Conservation (phyloP, 1,139 yeast species). For the Kodamaea sp. region DNA sequence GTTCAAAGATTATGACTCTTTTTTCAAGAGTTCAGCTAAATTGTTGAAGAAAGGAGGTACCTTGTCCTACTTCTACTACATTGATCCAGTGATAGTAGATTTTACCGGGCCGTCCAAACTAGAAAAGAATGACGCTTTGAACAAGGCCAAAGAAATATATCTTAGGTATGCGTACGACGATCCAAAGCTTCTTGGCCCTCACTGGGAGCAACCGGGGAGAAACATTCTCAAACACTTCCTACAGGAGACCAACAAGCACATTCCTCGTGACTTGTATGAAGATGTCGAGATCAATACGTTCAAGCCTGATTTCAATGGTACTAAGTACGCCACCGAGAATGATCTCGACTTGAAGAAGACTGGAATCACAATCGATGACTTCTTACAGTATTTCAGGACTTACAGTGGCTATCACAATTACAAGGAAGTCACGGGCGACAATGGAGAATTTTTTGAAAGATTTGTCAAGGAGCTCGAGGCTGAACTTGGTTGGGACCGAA, state of each 20-base stretch:
- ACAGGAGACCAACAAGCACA: slow-evolving; percentile 29
- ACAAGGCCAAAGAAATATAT: slow-evolving; percentile 29
- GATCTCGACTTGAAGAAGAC: slow-evolving; percentile 29
- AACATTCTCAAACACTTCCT: slow-evolving; percentile 30
- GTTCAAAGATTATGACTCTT: slow-evolving; percentile 39
- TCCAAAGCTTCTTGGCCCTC: slow-evolving; percentile 38
- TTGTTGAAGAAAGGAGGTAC: slow-evolving; percentile 39
- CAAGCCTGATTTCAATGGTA: slow-evolving; percentile 20
- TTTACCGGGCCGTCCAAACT: slow-evolving; percentile 23
- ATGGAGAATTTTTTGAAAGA: slow-evolving; percentile 21
- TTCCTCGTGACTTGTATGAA: slow-evolving; percentile 31
- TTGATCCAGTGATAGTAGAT: slow-evolving; percentile 40
- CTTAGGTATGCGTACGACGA: slow-evolving; percentile 38
- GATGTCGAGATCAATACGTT: slow-evolving; percentile 31
- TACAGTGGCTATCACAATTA: slow-evolving; percentile 42
- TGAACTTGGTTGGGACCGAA: slow-evolving; percentile 33
- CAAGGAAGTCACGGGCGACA: slow-evolving; percentile 29
- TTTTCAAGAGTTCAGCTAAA: slow-evolving; percentile 30
- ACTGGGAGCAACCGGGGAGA: slow-evolving; percentile 51
- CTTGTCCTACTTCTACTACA: slow-evolving; percentile 47
- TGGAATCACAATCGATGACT: slow-evolving; percentile 24
- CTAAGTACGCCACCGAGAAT: slow-evolving; percentile 14
- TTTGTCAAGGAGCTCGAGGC: slow-evolving; percentile 27
- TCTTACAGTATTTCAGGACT: slow-evolving; percentile 35
- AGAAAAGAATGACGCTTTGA: slow-evolving; percentile 20